Evolutionary conservation across 192 early-diverging fungal species (phyloP), one percentile per base, ranked within the genome.

Genomic region (Linnemannia elongata): DNA sequence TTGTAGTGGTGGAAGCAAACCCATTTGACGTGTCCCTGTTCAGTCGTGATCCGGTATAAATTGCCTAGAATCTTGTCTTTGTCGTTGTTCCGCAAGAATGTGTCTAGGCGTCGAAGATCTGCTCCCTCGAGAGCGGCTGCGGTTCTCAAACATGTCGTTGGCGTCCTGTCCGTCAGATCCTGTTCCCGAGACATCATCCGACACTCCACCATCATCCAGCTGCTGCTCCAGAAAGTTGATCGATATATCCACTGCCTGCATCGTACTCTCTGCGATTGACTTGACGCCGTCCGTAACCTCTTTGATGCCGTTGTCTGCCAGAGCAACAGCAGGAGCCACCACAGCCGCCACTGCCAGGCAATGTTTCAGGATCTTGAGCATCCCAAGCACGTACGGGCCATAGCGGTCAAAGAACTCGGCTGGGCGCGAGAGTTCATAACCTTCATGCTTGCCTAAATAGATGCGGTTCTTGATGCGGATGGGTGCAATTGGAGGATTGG

Each of bases 1-100:
- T 35, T 68, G 15, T 69, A 78, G 20, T 78, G 77, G 2, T 78
- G 68, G 30, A 69, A 24, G 27, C 76, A 77, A 5, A 77, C 76
- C 76, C 76, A 77, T 30, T 77, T 77, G 63, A 77, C 63, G 33
- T 77, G 55, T 7, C 76, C 76, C 18, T 6, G 9, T 0, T 77
- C 76, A 12, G 63, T 77, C 4, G 49, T 27, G 44, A 52, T 70
- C 36, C 66, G 36, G 76, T 44, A 69, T 2, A 60, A 33, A n/a
- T 78, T 45, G 22, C 63, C 54, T 0, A 77, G 41, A 13, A 45
- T 35, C 63, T 54, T 77, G 41, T 38, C 30, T 3, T 41, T 13
- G 35, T 77, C 76, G 20, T 77, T 77, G 57, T 49, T 33, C 66
- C 27, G 17, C 47, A 74, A 44, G 4, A 74, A 74, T 12, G 72